Evolutionary conservation across 768 basidiomycete genomes (phyloP), one percentile per base, ranked within the genome.

Genomic region (Lentinula sp.): DNA sequence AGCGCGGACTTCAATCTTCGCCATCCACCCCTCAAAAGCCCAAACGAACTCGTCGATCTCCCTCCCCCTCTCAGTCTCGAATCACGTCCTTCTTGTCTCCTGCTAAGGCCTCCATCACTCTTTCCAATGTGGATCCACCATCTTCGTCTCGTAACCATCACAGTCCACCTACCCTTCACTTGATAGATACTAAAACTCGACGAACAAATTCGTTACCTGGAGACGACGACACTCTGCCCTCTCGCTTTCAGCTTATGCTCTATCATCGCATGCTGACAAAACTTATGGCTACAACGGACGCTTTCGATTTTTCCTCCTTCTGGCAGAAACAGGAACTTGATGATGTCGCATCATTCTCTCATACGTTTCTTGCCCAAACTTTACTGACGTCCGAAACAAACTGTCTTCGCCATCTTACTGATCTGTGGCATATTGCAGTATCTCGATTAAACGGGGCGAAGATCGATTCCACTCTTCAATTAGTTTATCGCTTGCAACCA

Each of bases 161-260:
- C 43, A 46, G 2, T 43, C 13, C 13, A 13, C 65, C 72, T 55
- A 72, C 71, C 15, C 71, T 88, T 6, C 77, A 74, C 54, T 67
- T 88, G 32, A 69, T 81, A 16, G 91, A 93, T 65, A 87, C 86
- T 49, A 93, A 93, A 70, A 91, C 90, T 16, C 81, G 91, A 49
- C 74, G 70, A 12, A 68, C 70, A 2, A 62, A 74, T 1, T 76
- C 70, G 13, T 64, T 91, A 1, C 90, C 91, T 1, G 69, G 76
- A 3, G 76, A 85, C 13, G 77, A 79, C 43, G 90, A 91, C 63
- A 78, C 84, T 0, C 68, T 81, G 13, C 69, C 84, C 1, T 78
- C 90, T 0, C 81, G 82, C 6, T 72, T 91, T 39, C 91, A 93
- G 68, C 78, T 93, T 4, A 91, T 91, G 87, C 72, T 91, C 41